These are phyloP conservation scores for Populus deltoides DNA, from an alignment of 345 rosid species.

Conservation along the genomic window DNA sequence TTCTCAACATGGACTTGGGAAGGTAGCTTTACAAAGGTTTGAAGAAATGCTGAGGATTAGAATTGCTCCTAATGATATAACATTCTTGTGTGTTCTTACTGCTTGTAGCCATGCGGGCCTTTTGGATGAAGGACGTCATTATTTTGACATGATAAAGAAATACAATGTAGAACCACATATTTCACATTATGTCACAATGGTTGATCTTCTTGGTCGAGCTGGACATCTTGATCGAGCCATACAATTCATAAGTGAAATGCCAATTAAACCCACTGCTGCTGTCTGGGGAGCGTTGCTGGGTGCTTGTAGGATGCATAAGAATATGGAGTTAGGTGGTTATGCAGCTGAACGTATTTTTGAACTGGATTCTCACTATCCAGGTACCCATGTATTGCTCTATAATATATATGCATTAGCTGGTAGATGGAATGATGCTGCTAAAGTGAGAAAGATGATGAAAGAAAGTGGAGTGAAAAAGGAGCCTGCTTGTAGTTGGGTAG, in stretches of 20 bases:
- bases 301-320: conserved; percentile 70
- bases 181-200: conserved; percentile 49
- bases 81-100: conserved; percentile 56
- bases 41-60: conserved; percentile 44
- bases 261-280: conserved; percentile 50
- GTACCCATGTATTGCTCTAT: conserved; percentile 51
- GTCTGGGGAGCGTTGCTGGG: conserved; percentile 63
- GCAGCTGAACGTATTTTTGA: conserved; percentile 54
- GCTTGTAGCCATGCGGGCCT: conserved; percentile 75
- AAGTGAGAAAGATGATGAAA: conserved; percentile 57
- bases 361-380: conserved; percentile 55
- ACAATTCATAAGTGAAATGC: conserved; percentile 52
- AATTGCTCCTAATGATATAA: conserved; percentile 47
- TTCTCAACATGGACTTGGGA: conserved; percentile 55
- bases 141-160: conserved; percentile 48
- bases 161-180: conserved; percentile 40
- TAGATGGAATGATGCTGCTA: conserved; percentile 57
- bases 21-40: conserved; percentile 38
- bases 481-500: conserved; percentile 71
- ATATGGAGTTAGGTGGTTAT: conserved; percentile 51
- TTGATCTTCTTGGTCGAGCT: conserved; percentile 70
- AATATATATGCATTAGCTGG: conserved; percentile 63
- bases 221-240: conserved; percentile 48
- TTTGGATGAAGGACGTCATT: conserved; percentile 46
- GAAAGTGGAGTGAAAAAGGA: conserved; percentile 53